phyloP scores from a whole-genome alignment of 192 early-diverging fungal species.

The Backusella mclennaniae region DNA sequence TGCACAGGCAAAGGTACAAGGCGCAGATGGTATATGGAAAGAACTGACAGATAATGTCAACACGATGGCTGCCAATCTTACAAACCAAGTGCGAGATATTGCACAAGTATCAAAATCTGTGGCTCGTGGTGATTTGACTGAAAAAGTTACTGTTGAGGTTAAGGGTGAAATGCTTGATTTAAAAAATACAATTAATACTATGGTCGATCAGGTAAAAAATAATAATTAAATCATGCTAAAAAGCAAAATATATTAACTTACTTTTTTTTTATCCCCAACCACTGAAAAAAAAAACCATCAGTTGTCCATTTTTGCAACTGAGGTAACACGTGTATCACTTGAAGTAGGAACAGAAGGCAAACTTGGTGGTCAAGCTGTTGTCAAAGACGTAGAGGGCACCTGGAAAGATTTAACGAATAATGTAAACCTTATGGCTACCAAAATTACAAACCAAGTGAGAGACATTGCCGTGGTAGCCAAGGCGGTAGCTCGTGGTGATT shows the following conservation, averaged over 20 bases:
- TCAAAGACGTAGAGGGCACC: slow-evolving; percentile 51
- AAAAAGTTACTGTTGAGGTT: slow-evolving; percentile 58
- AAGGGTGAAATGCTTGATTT: slow-evolving; percentile 60
- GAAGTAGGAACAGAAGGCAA: slow-evolving; percentile 62
- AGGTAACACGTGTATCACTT: slow-evolving; percentile 53
- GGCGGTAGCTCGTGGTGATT: slow-evolving; percentile 57
- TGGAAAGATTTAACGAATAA: slow-evolving; percentile 62
- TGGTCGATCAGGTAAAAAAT: slow-evolving; percentile 53
- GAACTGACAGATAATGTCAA: slow-evolving; percentile 56
- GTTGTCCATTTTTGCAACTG: slow-evolving; percentile 51
- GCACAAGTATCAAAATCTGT: slow-evolving; percentile 64
- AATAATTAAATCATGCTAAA: not conserved
- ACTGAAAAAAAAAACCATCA: not conserved
- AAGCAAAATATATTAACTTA: not conserved
- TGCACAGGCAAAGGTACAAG: slow-evolving; percentile 51
- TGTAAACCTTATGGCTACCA: slow-evolving; percentile 61
- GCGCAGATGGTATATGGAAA: slow-evolving; percentile 48
- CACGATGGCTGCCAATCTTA: slow-evolving; percentile 56
- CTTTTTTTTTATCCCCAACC: not conserved
- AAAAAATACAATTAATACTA: slow-evolving; percentile 57
- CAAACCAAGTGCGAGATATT: slow-evolving; percentile 62
- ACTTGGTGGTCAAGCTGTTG: slow-evolving; percentile 53
- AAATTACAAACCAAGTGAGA: slow-evolving; percentile 55
- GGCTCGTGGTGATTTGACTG: slow-evolving; percentile 54
- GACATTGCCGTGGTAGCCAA: slow-evolving; percentile 58